Base-by-base conservation (phyloP, 305 asterid species). In the Solanum hybrid region DNA sequence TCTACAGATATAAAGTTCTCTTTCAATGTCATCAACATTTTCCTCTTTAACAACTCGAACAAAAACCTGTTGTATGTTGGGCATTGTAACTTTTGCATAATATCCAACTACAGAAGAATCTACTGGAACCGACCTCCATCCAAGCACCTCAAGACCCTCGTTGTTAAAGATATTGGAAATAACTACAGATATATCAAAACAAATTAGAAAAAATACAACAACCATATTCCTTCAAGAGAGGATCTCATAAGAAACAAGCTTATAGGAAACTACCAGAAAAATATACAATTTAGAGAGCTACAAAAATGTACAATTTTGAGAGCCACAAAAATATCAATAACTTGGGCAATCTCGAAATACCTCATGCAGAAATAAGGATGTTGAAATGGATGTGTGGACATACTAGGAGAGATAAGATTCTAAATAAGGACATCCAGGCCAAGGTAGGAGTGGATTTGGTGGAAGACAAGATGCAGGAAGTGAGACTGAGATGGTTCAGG, bases 71-170 rank as follows among this genome's bases (percentile, higher is more conserved):
- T 96, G 96, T 93, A 97, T 94, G 89, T 92, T 95, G 91, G 99
- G 99, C 98, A 97, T 93, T 87, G 99, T 94, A 92, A 97, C 95
- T 90, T 92, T 94, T 75, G 99, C 98, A 93, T 97, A 93, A 92
- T 88, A 92, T 89, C 99, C 99, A 86, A 97, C 99, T 91, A 97
- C 92, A 81, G 98, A 93, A 78, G 91, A 75, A 90, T 97, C 96
- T 78, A 97, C 96, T 28, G 98, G 99, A 87, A 97, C 99, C 34
- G 96, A 89, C 93, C 99, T 94, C 99, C 99, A 97, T 90, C 98
- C 99, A 87, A 97, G 97, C 93, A 97, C 99, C 93, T 96, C 94
- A 92, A 97, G 99, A 91, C 99, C 99, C 95, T 97, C 99, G 89
- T 96, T 94, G 86, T 97, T 92, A 90, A 97, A 97, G 91, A 94